phyloP scores from a whole-genome alignment of 495 filamentous ascomycete genomes.

The Podospora fimiseda region DNA sequence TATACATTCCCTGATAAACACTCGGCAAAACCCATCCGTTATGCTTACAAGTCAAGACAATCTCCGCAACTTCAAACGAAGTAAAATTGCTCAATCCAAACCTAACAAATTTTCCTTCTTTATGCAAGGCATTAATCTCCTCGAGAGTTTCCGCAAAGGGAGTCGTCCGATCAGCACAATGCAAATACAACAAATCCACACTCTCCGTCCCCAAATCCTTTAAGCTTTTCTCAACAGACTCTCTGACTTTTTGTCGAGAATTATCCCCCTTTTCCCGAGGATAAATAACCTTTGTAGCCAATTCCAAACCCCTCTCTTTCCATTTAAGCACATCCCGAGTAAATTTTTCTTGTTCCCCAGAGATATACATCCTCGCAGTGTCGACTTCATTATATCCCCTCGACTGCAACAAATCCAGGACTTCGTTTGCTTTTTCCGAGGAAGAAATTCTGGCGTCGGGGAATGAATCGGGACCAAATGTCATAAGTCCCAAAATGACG shows the following conservation, averaged over 20 bases:
- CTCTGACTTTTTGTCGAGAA: constrained; percentile 52
- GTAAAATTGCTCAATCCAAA: constrained; percentile 82
- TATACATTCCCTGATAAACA: constrained; percentile 64
- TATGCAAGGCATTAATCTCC: constrained; percentile 73
- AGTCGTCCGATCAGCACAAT: constrained; percentile 68
- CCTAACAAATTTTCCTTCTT: constrained; percentile 78
- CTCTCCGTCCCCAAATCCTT: constrained; percentile 66
- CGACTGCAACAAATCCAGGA: constrained; percentile 62
- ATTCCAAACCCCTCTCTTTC: constrained; percentile 72
- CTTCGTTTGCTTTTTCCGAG: constrained; percentile 55
- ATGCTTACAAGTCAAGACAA: constrained; percentile 74
- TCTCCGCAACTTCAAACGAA: constrained; percentile 85
- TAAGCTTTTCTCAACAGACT: constrained; percentile 58
- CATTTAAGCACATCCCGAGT: constrained; percentile 62
- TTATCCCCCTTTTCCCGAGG: constrained; percentile 54
- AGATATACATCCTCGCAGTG: constrained; percentile 70
- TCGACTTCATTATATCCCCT: constrained; percentile 75
- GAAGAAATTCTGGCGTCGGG: constrained; percentile 66
- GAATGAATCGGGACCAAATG: constrained; percentile 47
- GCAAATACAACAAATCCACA: constrained; percentile 86
- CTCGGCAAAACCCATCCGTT: constrained; percentile 68
- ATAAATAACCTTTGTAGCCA: constrained; percentile 79
- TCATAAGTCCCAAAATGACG: constrained; percentile 58
- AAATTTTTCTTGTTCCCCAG: constrained; percentile 73
- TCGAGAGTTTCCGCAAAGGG: constrained; percentile 76